phyloP scores from a whole-genome alignment of 768 basidiomycete species.

The Lepiota brunneoincarnata region DNA sequence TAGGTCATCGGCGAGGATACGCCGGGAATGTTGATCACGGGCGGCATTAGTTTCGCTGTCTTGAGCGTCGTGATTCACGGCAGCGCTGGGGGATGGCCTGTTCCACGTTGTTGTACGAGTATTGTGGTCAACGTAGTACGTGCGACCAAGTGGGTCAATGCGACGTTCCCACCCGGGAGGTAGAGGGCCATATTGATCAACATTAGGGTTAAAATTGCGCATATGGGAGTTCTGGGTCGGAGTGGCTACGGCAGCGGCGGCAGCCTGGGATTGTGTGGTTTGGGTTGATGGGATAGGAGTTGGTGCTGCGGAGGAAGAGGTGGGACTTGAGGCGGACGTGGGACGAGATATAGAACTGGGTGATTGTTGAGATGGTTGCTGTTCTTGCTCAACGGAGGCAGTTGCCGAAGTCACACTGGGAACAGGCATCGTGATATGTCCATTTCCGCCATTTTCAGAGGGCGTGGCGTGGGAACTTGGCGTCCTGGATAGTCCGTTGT shows the following conservation, averaged over 20 bases:
- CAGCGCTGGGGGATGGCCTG: slow-evolving; percentile 76
- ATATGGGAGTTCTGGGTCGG: slow-evolving; percentile 50
- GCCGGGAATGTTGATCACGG: slow-evolving; percentile 81
- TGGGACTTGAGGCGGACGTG: slow-evolving; percentile 17
- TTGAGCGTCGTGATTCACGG: slow-evolving; percentile 67
- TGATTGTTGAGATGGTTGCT: slow-evolving; percentile 18
- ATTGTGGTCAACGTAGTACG: slow-evolving; percentile 99
- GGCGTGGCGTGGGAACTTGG: slow-evolving; percentile 63
- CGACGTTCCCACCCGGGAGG: slow-evolving; percentile 96
- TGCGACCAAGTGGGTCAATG: slow-evolving; percentile 92
- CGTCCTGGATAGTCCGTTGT: slow-evolving; percentile 51
- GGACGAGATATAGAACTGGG: slow-evolving; percentile 14
- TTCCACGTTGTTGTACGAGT: slow-evolving; percentile 98
- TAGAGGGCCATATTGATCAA: slow-evolving; percentile 90
- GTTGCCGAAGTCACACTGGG: slow-evolving; percentile 25
- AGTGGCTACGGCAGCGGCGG: slow-evolving; percentile 31
- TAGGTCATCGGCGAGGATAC: slow-evolving; percentile 81
- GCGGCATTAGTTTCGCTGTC: slow-evolving; percentile 82
- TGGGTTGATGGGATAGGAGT: slow-evolving; percentile 16
- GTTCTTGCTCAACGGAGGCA: slow-evolving; percentile 20
- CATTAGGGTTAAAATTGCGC: slow-evolving; percentile 91
- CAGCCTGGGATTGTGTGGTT: slow-evolving; percentile 19
- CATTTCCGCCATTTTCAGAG: slow-evolving; percentile 39
- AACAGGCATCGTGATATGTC: slow-evolving; percentile 38
- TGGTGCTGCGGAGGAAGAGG: slow-evolving; percentile 23